These are phyloP conservation scores for Phytophthora uliginosa DNA, from an alignment of 352 stramenopile species.

Conservation along the genomic window DNA sequence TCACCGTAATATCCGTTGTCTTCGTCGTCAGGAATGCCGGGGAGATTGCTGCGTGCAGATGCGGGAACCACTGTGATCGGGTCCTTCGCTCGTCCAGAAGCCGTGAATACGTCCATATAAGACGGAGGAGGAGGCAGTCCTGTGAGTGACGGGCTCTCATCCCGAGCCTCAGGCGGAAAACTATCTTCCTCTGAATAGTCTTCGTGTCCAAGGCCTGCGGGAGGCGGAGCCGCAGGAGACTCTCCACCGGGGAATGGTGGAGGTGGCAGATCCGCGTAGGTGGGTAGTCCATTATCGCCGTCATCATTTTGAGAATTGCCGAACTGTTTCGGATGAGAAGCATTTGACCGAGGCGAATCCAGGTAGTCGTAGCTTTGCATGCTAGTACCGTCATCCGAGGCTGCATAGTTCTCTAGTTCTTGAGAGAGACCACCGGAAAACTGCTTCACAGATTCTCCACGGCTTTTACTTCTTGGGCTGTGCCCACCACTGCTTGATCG, in stretches of 20 bases:
- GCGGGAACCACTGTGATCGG: slow-evolving; percentile 11
- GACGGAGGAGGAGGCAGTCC: slow-evolving; percentile 52
- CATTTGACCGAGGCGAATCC: slow-evolving; percentile 39
- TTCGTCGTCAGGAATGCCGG: slow-evolving; percentile 39
- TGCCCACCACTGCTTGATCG: slow-evolving; percentile 41
- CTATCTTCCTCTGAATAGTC: slow-evolving; percentile 46
- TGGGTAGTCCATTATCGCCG: slow-evolving; percentile 21
- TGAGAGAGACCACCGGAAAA: slow-evolving; percentile 16
- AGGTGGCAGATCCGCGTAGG: slow-evolving; percentile 28
- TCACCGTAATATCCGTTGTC: slow-evolving; percentile 24
- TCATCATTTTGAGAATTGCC: slow-evolving; percentile 28
- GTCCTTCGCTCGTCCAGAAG: slow-evolving; percentile 49
- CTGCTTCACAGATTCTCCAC: slow-evolving; percentile 36
- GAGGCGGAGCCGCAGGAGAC: slow-evolving; percentile 1
- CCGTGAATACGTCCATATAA: slow-evolving; percentile 67
- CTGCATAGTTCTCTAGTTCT: slow-evolving; percentile 39
- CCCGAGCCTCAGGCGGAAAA: slow-evolving; percentile 32
- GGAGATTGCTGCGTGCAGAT: slow-evolving; percentile 33
- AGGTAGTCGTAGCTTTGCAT: slow-evolving; percentile 47
- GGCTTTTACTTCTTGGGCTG: slow-evolving; percentile 28
- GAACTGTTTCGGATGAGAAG: slow-evolving; percentile 24
- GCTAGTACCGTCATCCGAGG: slow-evolving; percentile 45
- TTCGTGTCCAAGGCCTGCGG: slow-evolving; percentile 6
- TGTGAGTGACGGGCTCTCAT: slow-evolving; percentile 39
- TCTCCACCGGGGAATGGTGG: slow-evolving; percentile 33